Base-by-base conservation (phyloP, 257 asterid species). In the Solanum paucissectum region DNA sequence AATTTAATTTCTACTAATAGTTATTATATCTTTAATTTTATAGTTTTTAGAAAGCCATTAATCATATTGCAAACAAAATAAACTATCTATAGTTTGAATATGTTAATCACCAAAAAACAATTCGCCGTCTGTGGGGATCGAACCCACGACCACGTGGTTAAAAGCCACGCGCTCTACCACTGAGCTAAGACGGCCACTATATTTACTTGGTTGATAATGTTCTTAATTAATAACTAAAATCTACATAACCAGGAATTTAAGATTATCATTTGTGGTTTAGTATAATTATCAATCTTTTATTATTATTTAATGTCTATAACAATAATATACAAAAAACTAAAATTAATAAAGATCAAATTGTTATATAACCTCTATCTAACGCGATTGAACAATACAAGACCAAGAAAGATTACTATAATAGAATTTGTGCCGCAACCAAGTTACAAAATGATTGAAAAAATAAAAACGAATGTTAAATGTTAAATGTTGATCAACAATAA, bases 121-220 rank as follows among this genome's bases (percentile, higher is more conserved):
- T 23, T 5, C 64, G 95, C 97, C 98, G 93, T 94, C 96, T 93
- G 96, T 93, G 98, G 98, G 98, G 90, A 91, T 96, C 97, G 98
- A 94, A 95, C 98, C 96, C 98, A 95, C 95, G 97, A 94, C 97
- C 96, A 95, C 96, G 94, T 95, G 97, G 98, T 97, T 95, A 95
- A 97, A 97, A 95, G 96, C 98, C 98, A 95, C 95, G 95, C 99
- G 97, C 98, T 95, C 97, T 94, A 93, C 98, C 98, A 37, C 96
- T 95, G 95, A 95, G 95, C 98, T 93, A 93, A 91, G 98, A 94
- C 92, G 95, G 95, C 95, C 9, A 1, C 23, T 6, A 4, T 12
- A 0, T 2, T 11, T 2, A 2, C 2, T 0, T 0, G 1, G 0
- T 4, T 14, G 18, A 66, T 6, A 14, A 11, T 64, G 0, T 11